Conservation (phyloP, 2,329 filamentous ascomycete species). For the Chaetomiaceae sp. region DNA sequence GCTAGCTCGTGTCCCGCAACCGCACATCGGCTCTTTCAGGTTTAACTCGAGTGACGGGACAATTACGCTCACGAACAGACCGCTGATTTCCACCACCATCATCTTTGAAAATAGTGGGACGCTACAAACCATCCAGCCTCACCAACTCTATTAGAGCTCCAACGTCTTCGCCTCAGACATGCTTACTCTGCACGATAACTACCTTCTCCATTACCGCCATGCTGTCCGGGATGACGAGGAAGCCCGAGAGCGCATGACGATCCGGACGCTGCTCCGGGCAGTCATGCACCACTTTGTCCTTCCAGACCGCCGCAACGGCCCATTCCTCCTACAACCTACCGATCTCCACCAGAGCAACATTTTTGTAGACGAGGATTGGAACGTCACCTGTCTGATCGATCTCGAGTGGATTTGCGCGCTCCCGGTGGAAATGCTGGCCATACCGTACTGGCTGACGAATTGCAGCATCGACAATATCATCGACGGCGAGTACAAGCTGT, state of each 20-base stretch:
- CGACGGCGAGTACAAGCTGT: no score
- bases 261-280: neutral
- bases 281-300: neutral
- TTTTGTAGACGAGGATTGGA: conserved; percentile 11
- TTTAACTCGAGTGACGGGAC: conserved; percentile 31
- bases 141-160: conserved; percentile 30
- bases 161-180: conserved; percentile 29
- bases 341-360: conserved; percentile 9
- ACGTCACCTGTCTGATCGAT: conserved; percentile 1
- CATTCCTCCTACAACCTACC: conserved; percentile 5
- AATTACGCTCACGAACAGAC: conserved; percentile 31
- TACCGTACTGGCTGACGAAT: conserved; percentile 6
- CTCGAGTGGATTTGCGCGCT: conserved; percentile 5
- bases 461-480: no score
- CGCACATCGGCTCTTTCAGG: conserved; percentile 25
- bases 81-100: conserved; percentile 31
- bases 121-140: conserved; percentile 27
- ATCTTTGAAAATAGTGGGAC: conserved; percentile 34
- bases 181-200: conserved; percentile 24
- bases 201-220: neutral
- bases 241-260: neutral
- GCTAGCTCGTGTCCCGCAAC: conserved; percentile 27
- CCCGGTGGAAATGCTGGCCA: conserved; percentile 1
- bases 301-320: neutral
- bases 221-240: neutral